phyloP scores from a whole-genome alignment of 1,139 yeast genomes.

The Scheffersomyces cryptocercus region DNA sequence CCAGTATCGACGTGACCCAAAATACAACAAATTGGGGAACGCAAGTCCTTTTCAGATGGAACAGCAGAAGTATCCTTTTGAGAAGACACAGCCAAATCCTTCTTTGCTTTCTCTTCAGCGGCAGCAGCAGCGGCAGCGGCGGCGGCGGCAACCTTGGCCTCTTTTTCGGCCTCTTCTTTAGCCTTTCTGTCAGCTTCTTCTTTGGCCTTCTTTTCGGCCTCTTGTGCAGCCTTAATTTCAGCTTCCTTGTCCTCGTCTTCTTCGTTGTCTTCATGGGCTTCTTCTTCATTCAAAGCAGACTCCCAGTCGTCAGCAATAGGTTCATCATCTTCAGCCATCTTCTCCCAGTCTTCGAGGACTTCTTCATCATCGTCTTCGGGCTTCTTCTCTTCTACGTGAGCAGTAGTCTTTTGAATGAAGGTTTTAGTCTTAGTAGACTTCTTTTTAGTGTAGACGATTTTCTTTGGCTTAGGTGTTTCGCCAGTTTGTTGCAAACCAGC shows the following conservation, averaged over 20 bases:
- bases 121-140: slow-evolving; percentile 20
- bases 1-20: slow-evolving; percentile 99
- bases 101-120: slow-evolving; percentile 35
- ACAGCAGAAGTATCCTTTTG: slow-evolving; percentile 15
- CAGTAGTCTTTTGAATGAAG: slow-evolving; percentile 25
- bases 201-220: slow-evolving; percentile 16
- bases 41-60: slow-evolving; percentile 54
- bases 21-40: slow-evolving; percentile 99
- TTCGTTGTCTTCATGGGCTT: slow-evolving; percentile 16
- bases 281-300: slow-evolving; percentile 31
- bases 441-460: slow-evolving; percentile 74
- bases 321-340: slow-evolving; percentile 58
- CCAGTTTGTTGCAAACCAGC: slow-evolving; percentile 62
- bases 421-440: slow-evolving; percentile 52
- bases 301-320: slow-evolving; percentile 50
- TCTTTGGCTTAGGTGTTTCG: slow-evolving; percentile 57
- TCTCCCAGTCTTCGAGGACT: slow-evolving; percentile 68
- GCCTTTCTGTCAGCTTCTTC: slow-evolving; percentile 25
- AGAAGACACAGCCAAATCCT: slow-evolving; percentile 7
- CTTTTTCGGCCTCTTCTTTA: slow-evolving; percentile 15
- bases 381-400: slow-evolving; percentile 18
- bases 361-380: slow-evolving; percentile 47
- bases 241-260: slow-evolving; percentile 11
- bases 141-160: not conserved
- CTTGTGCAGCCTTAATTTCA: slow-evolving; percentile 13